These are phyloP conservation scores for Hypoxylon perforatum DNA, from an alignment of 495 filamentous ascomycete genomes.

Conservation along the genomic window DNA sequence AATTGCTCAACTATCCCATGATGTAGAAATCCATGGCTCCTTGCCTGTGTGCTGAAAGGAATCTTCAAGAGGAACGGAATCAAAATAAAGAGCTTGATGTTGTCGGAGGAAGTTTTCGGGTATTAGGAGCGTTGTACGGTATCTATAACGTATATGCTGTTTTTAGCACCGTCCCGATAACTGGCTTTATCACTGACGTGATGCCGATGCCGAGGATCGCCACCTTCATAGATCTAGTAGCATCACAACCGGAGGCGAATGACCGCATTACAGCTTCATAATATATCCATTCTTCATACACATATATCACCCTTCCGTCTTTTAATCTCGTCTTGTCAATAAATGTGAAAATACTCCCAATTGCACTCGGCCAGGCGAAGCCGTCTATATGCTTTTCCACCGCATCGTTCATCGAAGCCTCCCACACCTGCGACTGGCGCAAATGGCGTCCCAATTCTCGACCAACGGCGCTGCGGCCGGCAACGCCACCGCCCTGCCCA, in stretches of 20 bases:
- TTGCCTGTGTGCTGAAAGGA: too few species aligned
- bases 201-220: conserved; percentile 24
- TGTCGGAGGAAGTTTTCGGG: neutral
- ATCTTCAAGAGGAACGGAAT: too few species aligned
- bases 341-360: neutral
- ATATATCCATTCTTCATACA: neutral
- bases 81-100: too few species aligned
- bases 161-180: neutral
- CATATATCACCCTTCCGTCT: neutral
- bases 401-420: conserved; percentile 22
- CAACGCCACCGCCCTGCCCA: conserved; percentile 51
- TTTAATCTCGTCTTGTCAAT: neutral
- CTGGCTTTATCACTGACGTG: conserved; percentile 17
- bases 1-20: too few species aligned
- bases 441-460: conserved; percentile 45
- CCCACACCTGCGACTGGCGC: conserved; percentile 37
- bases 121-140: neutral
- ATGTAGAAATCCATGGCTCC: too few species aligned
- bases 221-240: conserved; percentile 17
- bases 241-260: conserved; percentile 11
- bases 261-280: conserved; percentile 15
- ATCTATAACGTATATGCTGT: too few species aligned
- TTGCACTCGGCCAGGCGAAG: conserved; percentile 8
- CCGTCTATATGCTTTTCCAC: conserved; percentile 33
- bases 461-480: conserved; percentile 30